These are phyloP conservation scores for Fusarium dlaminii DNA, from an alignment of 2,329 filamentous ascomycete species.

Conservation along the genomic window DNA sequence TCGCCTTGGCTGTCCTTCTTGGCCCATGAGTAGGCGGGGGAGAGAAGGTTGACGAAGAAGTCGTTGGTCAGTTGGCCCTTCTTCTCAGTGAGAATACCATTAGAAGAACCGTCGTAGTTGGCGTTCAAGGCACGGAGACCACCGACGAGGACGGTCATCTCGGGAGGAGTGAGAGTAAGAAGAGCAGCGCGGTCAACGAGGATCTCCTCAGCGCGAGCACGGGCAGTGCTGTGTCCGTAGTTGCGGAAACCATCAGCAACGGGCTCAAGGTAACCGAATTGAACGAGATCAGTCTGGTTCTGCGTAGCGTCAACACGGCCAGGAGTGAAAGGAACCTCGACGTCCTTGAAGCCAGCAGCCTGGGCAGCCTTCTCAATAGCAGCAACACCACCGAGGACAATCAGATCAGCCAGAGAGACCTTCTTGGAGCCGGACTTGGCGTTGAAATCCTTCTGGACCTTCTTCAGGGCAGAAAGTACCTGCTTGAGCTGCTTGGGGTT, in stretches of 20 bases:
- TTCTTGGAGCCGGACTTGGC: conserved; percentile 62
- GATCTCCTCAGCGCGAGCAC: conserved; percentile 73
- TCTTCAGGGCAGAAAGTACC: conserved; percentile 70
- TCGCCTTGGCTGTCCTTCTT: conserved; percentile 59
- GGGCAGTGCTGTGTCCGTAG: conserved; percentile 71
- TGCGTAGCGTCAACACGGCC: conserved; percentile 77
- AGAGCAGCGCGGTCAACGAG: conserved; percentile 78
- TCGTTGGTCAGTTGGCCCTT: conserved; percentile 79
- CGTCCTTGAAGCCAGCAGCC: conserved; percentile 53
- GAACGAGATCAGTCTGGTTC: conserved; percentile 74
- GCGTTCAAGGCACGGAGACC: conserved; percentile 75
- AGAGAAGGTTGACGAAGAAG: conserved; percentile 84
- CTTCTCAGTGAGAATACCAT: conserved; percentile 74
- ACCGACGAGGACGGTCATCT: conserved; percentile 76
- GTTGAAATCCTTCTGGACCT: conserved; percentile 74
- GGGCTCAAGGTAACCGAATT: conserved; percentile 74
- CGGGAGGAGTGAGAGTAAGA: conserved; percentile 75
- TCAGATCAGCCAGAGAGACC: conserved; percentile 81
- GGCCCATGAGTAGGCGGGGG: conserved; percentile 70
- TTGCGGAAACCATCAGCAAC: conserved; percentile 81
- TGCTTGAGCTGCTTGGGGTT: conserved; percentile 72
- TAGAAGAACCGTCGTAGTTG: conserved; percentile 75
- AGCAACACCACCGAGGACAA: conserved; percentile 77
- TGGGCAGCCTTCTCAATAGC: conserved; percentile 76
- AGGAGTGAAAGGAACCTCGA: conserved; percentile 75